Evolutionary conservation across 306 rosid genomes (phyloP).

Genomic region (Alnus rubra): DNA sequence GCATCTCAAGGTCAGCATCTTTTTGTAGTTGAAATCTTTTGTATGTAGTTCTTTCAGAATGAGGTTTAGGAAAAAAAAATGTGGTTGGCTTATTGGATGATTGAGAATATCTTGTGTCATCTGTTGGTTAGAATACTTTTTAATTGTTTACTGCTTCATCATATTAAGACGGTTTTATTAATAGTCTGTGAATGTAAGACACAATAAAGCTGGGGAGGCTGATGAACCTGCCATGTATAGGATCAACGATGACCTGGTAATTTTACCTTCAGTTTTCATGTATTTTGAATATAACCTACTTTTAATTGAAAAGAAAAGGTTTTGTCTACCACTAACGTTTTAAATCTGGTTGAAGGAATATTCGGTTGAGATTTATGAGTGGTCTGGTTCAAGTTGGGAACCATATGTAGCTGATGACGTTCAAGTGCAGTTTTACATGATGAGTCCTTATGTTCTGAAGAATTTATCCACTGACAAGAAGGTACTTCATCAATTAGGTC

Average conservation of each 20-base stretch:
- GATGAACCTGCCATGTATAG: slow-evolving; percentile 84
- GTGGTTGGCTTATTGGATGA: slow-evolving; percentile 20
- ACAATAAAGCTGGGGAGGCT: slow-evolving; percentile 80
- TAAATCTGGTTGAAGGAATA: slow-evolving; percentile 62
- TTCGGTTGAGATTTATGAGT: slow-evolving; percentile 82
- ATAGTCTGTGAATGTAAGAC: slow-evolving; percentile 79
- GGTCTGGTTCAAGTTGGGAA: slow-evolving; percentile 92
- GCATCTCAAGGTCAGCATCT: slow-evolving; percentile 79
- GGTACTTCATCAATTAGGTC: slow-evolving; percentile 43
- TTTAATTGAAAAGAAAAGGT: slow-evolving; percentile 10
- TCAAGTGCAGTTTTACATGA: slow-evolving; percentile 98
- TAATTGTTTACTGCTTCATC: slow-evolving; percentile 18
- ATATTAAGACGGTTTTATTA: slow-evolving; percentile 27
- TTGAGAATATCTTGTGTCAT: slow-evolving; percentile 13
- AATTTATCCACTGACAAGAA: slow-evolving; percentile 69
- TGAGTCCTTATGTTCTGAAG: slow-evolving; percentile 98
- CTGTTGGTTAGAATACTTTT: slow-evolving; percentile 9
- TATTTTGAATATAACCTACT: background rate
- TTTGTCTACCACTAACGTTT: slow-evolving; percentile 32
- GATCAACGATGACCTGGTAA: slow-evolving; percentile 92
- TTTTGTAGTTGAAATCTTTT: background rate
- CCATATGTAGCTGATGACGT: slow-evolving; percentile 89
- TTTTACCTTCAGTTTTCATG: slow-evolving; percentile 26
- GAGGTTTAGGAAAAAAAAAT: background rate
- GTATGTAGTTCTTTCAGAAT: background rate